Base-by-base conservation (phyloP, 2,329 filamentous ascomycete species). In the Volutella citrinella region DNA sequence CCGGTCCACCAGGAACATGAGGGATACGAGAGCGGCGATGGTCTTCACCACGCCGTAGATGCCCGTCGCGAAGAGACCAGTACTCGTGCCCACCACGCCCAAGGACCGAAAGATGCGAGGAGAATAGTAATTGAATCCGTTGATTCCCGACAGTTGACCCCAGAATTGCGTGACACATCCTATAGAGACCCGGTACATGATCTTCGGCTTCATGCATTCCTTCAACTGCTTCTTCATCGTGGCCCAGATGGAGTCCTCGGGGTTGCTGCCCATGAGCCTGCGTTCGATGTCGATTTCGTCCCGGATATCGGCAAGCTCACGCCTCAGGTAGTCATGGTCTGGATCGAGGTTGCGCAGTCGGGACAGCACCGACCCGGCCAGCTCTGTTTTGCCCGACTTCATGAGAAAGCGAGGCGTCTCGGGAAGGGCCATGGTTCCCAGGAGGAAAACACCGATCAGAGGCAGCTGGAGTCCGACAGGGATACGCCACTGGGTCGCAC, bases 391-490 rank as follows among this genome's bases (percentile, higher is more conserved):
- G 46, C 78, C 74, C n/a, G 25, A 17, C 21, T 45, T 71, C 63
- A 42, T 70, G 69, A 80, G 65, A 67, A 69, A 79, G 25, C 76
- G 70, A 12, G 76, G 75, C 2, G 74, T 78, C 49, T 80, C 75
- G 37, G 72, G 70, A 60, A 78, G 57, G 10, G 71, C 56, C 62
- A 79, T 78, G 47, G 68, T 69, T 29, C 59, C 36, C 36, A 74
- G 61, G 19, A 80, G 66, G 30, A 76, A 59, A 7, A 71, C 53
- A 6, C 74, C 72, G 4, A 74, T n/a, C n/a, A n/a, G 75, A 10
- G 80, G 60, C 29, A 65, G 68, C 54, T 80, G 76, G 52, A 77
- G 65, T 17, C 68, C 67, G 7, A 78, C 62, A 1, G 74, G 75
- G 7, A 78, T 66, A 16, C 76, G 68, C 56, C 70, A 78, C 24